These are phyloP conservation scores for Groenewaldozyma salmanticensis DNA, from an alignment of 805 yeast genomes.

Conservation along the genomic window DNA sequence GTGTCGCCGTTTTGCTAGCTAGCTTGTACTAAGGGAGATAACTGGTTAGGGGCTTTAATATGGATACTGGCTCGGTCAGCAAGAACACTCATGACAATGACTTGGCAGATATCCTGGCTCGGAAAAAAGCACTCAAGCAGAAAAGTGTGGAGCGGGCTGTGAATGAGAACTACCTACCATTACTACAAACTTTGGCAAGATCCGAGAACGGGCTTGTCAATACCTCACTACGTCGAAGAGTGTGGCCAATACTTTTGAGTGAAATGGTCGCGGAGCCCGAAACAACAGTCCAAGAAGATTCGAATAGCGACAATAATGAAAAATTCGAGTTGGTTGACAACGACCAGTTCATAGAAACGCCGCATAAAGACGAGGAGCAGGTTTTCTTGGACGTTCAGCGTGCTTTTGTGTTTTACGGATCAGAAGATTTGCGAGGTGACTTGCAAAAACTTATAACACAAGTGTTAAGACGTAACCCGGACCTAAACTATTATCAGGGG, in stretches of 20 bases:
- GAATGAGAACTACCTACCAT: too few relatives aligned
- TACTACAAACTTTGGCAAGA: too few relatives aligned
- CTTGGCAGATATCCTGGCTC: too few relatives aligned
- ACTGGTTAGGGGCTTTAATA: too few relatives aligned
- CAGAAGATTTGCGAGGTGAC: constrained; percentile 18
- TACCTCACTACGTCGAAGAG: constrained; percentile 31
- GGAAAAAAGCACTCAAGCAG: too few relatives aligned
- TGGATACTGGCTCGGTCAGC: too few relatives aligned
- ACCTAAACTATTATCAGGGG: constrained; percentile 79
- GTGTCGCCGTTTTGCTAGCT: too few relatives aligned
- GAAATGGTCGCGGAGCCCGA: neutral
- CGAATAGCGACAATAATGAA: neutral
- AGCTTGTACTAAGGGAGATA: too few relatives aligned
- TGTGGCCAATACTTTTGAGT: constrained; percentile 45
- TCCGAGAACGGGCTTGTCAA: too few relatives aligned
- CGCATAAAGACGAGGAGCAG: constrained; percentile 70
- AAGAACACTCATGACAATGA: too few relatives aligned
- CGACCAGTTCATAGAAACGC: constrained; percentile 16
- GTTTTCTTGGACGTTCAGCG: constrained; percentile 69
- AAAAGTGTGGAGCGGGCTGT: too few relatives aligned
- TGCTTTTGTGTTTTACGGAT: constrained; percentile 40
- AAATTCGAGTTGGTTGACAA: neutral
- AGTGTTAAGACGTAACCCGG: constrained; percentile 52
- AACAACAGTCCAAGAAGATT: neutral
- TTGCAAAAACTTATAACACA: constrained; percentile 38